Evolutionary conservation across 208 protist species (phyloP).

Genomic region (Naegleria lovaniensis): DNA sequence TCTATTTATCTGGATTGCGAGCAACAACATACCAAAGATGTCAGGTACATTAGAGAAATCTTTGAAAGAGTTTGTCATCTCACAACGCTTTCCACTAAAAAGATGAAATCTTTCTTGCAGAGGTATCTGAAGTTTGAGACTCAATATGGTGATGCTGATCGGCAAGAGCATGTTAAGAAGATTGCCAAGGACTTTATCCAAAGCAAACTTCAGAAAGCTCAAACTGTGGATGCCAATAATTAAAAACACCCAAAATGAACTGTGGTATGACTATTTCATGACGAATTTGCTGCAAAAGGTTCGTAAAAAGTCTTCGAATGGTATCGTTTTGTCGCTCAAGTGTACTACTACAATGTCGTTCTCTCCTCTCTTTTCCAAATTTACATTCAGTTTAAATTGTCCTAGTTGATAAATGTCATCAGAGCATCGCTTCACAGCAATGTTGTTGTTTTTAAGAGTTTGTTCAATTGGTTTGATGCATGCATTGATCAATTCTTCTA

Average conservation of each 20-base stretch:
- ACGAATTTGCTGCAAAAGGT: not conserved
- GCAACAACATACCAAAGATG: not conserved
- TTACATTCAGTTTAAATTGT: not conserved
- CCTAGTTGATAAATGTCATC: conserved; percentile 4
- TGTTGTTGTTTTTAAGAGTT: not conserved
- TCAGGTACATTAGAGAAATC: not conserved
- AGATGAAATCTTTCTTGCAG: conserved; percentile 71
- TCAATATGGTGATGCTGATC: conserved; percentile 62
- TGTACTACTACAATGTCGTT: not conserved
- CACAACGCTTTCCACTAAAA: conserved; percentile 9
- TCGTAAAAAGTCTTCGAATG: not conserved
- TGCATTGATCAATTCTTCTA: not conserved
- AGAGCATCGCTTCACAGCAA: not conserved
- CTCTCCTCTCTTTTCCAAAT: not conserved
- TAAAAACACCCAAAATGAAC: too few relatives aligned
- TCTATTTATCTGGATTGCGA: conserved; percentile 41
- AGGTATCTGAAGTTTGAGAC: conserved; percentile 91
- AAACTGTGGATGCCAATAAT: not conserved
- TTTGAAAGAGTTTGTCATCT: not conserved
- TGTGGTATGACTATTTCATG: too few relatives aligned
- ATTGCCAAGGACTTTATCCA: conserved; percentile 78
- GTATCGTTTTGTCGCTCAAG: not conserved
- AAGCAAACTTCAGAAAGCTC: not conserved
- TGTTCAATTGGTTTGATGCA: not conserved
- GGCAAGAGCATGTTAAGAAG: conserved; percentile 82